These are phyloP conservation scores for Gonium pectorale DNA, from an alignment of 139 green algal species.

Conservation along the genomic window DNA sequence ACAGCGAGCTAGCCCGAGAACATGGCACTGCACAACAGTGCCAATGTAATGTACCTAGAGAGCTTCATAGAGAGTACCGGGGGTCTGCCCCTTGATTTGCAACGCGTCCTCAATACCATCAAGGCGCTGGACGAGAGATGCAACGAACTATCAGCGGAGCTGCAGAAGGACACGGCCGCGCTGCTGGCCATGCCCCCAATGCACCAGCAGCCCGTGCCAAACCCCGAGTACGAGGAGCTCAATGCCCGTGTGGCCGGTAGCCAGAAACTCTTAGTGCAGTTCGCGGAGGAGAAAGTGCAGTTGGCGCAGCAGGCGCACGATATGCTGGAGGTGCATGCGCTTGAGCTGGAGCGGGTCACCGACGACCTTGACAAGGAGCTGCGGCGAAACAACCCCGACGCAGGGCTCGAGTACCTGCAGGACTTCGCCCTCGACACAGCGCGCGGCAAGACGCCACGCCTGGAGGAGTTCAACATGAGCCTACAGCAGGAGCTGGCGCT, in stretches of 20 bases:
- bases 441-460: slow-evolving; percentile 37
- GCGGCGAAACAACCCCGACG: slow-evolving; percentile 34
- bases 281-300: slow-evolving; percentile 84
- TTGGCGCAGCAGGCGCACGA: slow-evolving; percentile 73
- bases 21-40: slow-evolving; percentile 50
- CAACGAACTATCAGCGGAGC: slow-evolving; percentile 55
- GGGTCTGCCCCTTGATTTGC: slow-evolving; percentile 75
- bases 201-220: not conserved
- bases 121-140: slow-evolving; percentile 78
- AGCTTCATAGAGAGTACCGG: slow-evolving; percentile 78
- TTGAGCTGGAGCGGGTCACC: slow-evolving; percentile 72
- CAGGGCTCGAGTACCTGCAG: slow-evolving; percentile 26
- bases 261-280: slow-evolving; percentile 81
- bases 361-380: slow-evolving; percentile 69
- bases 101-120: slow-evolving; percentile 81
- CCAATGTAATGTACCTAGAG: slow-evolving; percentile 80
- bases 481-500: slow-evolving; percentile 42
- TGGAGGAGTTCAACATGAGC: slow-evolving; percentile 37
- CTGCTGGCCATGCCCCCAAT: slow-evolving; percentile 49
- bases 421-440: slow-evolving; percentile 31
- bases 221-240: slow-evolving; percentile 42
- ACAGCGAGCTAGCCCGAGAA: not conserved
- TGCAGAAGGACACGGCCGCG: slow-evolving; percentile 47
- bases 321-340: slow-evolving; percentile 76
- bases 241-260: slow-evolving; percentile 15